A percentile compares a stretch with the other conserved stretches of the same genome.
Evolutionary conservation across 2,329 filamentous ascomycete genomes (phyloP).

Genomic region (Alternaria consortialis): DNA sequence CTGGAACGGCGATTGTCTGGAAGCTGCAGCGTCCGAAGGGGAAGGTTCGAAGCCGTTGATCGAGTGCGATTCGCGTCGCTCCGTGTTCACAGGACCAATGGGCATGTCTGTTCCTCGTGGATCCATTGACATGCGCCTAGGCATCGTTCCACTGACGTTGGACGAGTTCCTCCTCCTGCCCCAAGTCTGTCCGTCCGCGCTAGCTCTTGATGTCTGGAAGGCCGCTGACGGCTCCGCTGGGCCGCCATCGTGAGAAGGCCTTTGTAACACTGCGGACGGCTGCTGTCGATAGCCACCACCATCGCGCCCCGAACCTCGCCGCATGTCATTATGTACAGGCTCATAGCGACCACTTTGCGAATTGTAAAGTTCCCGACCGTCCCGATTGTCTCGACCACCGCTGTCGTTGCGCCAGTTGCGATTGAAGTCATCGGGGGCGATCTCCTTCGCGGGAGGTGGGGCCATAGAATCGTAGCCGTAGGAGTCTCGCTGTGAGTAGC

Average conservation of each 20-base stretch:
- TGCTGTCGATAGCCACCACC: constrained; percentile 75
- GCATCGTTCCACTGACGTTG: constrained; percentile 86
- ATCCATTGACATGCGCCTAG: constrained; percentile 68
- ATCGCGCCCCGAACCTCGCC: constrained; percentile 72
- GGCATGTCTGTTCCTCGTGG: constrained; percentile 55
- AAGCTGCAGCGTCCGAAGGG: constrained; percentile 26
- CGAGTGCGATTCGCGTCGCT: constrained; percentile 44
- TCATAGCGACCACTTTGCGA: constrained; percentile 96
- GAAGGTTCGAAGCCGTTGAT: constrained; percentile 39
- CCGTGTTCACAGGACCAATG: constrained; percentile 35
- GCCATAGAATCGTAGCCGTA: constrained; percentile 64
- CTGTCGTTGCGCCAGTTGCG: constrained; percentile 81
- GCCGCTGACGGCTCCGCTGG: constrained; percentile 85
- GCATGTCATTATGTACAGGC: constrained; percentile 74
- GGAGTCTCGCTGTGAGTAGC: constrained; percentile 65
- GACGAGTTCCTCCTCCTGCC: constrained; percentile 85
- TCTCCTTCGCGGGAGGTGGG: constrained; percentile 74
- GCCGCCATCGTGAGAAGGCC: constrained; percentile 69
- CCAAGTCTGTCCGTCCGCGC: constrained; percentile 71
- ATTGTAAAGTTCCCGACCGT: constrained; percentile 81
- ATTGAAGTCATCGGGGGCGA: constrained; percentile 93
- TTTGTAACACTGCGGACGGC: constrained; percentile 79
- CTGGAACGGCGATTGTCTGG: constrained; percentile 33
- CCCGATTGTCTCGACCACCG: constrained; percentile 62
- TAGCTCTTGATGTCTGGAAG: constrained; percentile 80